Base-by-base conservation (phyloP, 805 yeast species). In the Ogataea populi-albae region DNA sequence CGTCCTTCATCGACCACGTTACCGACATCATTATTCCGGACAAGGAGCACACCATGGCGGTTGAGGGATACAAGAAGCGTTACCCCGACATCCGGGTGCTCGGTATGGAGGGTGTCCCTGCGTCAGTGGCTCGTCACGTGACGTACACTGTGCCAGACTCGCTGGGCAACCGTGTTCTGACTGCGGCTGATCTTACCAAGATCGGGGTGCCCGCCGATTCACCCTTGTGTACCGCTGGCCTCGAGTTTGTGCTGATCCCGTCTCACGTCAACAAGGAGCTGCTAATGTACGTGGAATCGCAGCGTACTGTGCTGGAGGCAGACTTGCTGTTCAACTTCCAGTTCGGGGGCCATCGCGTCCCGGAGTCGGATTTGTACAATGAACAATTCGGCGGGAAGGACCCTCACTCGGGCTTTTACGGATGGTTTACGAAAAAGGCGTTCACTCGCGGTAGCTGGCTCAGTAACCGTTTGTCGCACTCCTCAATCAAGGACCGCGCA, bases 31-130 rank as follows among this genome's bases (percentile, higher is more conserved):
- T 82, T 26, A 66, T 81, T 30, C 86, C 87, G 2, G 85, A 81
- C 49, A 50, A 45, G 21, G 83, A 77, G 44, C 88, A 81, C 50
- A 77, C 83, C 1, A 59, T 81, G 75, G 84, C 81, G 3, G 74
- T 79, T 9, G 50, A 57, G 17, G 69, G 72, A 10, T 73, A 79
- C 59, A 71, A 73, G 50, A 61, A 65, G 14, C 55, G 59, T 35
- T 69, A 62, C 52, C 84, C 86, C 3, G 49, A 63, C 2, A 56
- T 75, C 32, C 69, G 72, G 47, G 55, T 81, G 18, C 66, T 81
- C 41, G 85, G 80, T 5, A 68, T 74, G 59, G 76, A 68, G 24
- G 66, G 66, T 1, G 49, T 60, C 26, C 45, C 49, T 9, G 59
- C 58, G 24, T 66, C 66, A 12, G 58, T 68, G 8, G 58, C 61